These are phyloP conservation scores for Stephania cephalantha DNA, from an alignment of 164 flowering plant species.

Conservation along the genomic window DNA sequence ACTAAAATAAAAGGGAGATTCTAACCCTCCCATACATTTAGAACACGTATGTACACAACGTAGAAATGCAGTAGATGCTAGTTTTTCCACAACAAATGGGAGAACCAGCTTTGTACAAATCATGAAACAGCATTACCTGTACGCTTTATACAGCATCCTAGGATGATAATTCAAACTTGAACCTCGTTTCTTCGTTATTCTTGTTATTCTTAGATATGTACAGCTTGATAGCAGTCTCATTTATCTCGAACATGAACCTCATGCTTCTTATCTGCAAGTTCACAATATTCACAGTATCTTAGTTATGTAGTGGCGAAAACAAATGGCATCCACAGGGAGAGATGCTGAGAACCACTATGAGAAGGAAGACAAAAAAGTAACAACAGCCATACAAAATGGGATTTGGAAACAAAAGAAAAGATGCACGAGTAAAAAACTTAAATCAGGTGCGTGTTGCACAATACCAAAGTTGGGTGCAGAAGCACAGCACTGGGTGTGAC, in stretches of 20 bases:
- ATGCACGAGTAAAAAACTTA: too few species aligned
- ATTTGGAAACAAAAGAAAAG: too few species aligned
- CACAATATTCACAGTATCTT: background rate
- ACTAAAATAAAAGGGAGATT: too few species aligned
- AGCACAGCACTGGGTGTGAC: too few species aligned
- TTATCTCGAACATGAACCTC: constrained; percentile 61
- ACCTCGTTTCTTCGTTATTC: constrained; percentile 15
- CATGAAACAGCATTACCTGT: background rate
- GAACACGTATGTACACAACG: background rate
- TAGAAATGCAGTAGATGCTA: background rate
- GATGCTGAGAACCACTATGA: too few species aligned
- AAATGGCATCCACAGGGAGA: too few species aligned
- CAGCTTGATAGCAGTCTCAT: constrained; percentile 34
- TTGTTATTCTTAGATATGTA: constrained; percentile 23
- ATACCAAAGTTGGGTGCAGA: too few species aligned
- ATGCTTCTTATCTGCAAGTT: constrained; percentile 53
- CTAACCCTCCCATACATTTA: background rate
- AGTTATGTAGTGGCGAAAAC: background rate
- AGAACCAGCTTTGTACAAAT: background rate
- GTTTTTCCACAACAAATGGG: constrained; percentile 4
- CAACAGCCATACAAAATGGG: too few species aligned
- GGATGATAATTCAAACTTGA: constrained; percentile 22
- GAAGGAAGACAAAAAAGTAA: too few species aligned
- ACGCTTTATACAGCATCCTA: constrained; percentile 7
- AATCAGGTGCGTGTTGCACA: too few species aligned